phyloP scores from a whole-genome alignment of 75 land plant genomes.

The Adiantum capillusveneris region DNA sequence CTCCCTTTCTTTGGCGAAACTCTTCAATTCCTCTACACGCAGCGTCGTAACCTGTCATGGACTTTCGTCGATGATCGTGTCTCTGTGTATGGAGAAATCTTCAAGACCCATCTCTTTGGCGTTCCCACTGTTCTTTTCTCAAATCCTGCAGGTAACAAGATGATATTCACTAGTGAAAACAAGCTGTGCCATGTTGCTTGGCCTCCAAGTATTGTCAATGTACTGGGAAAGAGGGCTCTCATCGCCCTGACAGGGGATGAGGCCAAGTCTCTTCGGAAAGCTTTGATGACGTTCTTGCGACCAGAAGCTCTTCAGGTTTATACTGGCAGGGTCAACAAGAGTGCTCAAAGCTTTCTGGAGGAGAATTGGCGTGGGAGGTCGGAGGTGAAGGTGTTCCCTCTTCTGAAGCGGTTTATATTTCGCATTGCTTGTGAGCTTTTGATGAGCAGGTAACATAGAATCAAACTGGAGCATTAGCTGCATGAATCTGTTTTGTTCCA shows the following conservation, averaged over 20 bases:
- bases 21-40: not conserved
- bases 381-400: conserved; percentile 18
- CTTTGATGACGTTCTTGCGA: conserved; percentile 22
- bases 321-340: no score
- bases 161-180: conserved; percentile 28
- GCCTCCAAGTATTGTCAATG: conserved; percentile 32
- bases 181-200: conserved; percentile 51
- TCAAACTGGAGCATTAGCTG: no score
- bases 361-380: conserved; percentile 13
- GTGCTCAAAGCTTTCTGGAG: no score
- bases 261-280: conserved; percentile 22
- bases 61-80: conserved; percentile 4
- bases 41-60: not conserved
- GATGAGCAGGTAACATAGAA: no score
- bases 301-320: conserved; percentile 21
- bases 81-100: conserved; percentile 14
- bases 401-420: conserved; percentile 32
- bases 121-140: conserved; percentile 16
- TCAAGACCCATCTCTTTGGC: conserved; percentile 19
- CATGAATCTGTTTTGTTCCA: no score
- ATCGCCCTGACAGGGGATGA: conserved; percentile 26
- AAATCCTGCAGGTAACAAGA: conserved; percentile 20
- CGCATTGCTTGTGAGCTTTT: conserved; percentile 18
- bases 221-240: conserved; percentile 37
- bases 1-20: conserved; percentile 18